These are phyloP conservation scores for Vaccinium darrowii DNA, from an alignment of 148 eudicot species.

Conservation along the genomic window DNA sequence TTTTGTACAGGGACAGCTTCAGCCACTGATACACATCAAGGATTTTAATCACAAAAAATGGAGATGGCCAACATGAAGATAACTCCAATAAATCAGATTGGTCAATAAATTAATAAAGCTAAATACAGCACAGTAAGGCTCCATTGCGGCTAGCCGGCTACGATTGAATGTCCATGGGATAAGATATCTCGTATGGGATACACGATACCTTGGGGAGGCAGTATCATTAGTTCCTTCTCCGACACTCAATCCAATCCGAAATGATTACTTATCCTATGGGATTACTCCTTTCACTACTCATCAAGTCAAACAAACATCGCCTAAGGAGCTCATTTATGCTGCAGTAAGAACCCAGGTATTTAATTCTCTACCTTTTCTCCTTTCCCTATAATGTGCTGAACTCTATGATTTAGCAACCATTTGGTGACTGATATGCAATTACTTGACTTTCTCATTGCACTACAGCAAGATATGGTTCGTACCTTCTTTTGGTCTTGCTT, in stretches of 20 bases:
- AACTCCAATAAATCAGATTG: not conserved
- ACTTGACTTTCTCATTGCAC: not conserved
- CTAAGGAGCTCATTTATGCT: not conserved
- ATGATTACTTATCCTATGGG: not conserved
- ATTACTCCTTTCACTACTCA: not conserved
- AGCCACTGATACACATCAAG: conserved; percentile 43
- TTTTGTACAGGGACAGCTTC: conserved; percentile 77
- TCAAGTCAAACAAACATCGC: not conserved
- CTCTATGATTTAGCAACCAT: not conserved
- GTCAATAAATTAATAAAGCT: not conserved
- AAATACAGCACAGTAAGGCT: conserved; percentile 1
- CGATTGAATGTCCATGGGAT: not conserved
- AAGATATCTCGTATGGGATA: not conserved
- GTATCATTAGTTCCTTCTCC: not conserved
- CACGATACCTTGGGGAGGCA: not conserved
- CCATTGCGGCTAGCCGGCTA: not conserved
- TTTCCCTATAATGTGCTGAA: not conserved
- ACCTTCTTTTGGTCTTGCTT: conserved; percentile 81
- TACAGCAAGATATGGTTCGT: conserved; percentile 1
- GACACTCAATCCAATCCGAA: not conserved
- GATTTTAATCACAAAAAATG: not conserved
- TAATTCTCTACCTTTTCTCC: not conserved
- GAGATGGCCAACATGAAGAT: not conserved
- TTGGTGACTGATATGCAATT: not conserved
- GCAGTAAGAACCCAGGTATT: not conserved